Conservation (phyloP, 257 asterid species). For the Rhazya stricta region DNA sequence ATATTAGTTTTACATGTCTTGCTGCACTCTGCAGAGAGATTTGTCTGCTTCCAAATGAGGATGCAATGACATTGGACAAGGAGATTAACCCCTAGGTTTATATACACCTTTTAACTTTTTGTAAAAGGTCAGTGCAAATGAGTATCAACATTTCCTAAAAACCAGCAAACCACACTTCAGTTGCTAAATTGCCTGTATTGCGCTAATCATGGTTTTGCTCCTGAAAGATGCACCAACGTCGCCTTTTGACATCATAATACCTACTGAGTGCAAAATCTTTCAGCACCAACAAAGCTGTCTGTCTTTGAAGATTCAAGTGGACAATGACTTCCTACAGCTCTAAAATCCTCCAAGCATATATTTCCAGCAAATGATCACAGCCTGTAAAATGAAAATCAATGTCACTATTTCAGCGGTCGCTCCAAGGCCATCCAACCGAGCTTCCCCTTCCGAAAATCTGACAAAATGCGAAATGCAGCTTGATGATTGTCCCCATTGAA, state of each 20-base stretch:
- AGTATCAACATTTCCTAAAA: neutral
- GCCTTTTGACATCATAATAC: neutral
- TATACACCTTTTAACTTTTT: neutral
- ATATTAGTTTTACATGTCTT: too few species aligned
- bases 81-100: neutral
- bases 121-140: neutral
- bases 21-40: too few species aligned
- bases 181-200: neutral
- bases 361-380: neutral
- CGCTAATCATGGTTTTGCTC: neutral
- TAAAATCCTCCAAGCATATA: neutral
- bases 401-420: constrained; percentile 59
- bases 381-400: neutral
- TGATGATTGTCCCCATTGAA: constrained; percentile 87
- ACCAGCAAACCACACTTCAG: neutral
- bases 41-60: neutral
- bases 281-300: neutral
- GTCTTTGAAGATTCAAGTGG: neutral
- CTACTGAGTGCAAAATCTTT: neutral
- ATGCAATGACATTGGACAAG: neutral
- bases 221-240: neutral
- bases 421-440: constrained; percentile 81
- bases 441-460: constrained; percentile 88
- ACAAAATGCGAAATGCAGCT: constrained; percentile 78
- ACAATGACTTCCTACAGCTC: neutral